Evolutionary conservation across 257 asterid genomes (phyloP), one percentile per base, ranked within the genome.

Genomic region (Coffea canephora): DNA sequence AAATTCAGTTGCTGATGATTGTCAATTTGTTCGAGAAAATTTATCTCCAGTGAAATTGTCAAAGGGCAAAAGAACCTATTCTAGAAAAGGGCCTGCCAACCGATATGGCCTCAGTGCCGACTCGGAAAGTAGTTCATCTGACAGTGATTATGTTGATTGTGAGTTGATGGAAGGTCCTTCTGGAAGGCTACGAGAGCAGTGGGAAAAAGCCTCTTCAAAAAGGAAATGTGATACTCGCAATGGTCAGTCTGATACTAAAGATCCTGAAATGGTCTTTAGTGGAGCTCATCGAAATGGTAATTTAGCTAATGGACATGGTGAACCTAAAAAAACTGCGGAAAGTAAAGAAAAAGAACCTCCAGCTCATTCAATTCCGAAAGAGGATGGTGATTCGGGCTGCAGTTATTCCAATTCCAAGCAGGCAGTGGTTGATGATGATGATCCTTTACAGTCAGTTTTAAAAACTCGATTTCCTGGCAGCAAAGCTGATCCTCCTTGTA

Each of bases 61-160:
- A 3, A 95, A 91, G 83, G 89, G 98, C 84, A 93, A 91, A 79
- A 90, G 99, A 10, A 93, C 99, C n/a, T 95, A 93, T 84, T 93
- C 97, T 55, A 96, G 95, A 76, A 91, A 86, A 85, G 85, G 84
- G 72, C 78, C 87, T 34, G 21, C 81, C 52, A 84, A 85, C 79
- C 82, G 81, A 21, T 91, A 81, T 86, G 95, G 96, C 82, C 79
- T 90, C 78, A 49, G 77, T 76, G 34, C 83, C 36, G 91, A 88
- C 50, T 82, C 90, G 1, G 91, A 86, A 71, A 81, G 73, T 77
- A 88, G 86, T 77, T 82, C 88, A 54, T 89, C 93, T 70, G 92
- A 78, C 71, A 54, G 77, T 55, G 96, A 89, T 69, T 70, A 34
- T 84, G 81, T 82, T 79, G 98, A 95, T 77, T 91, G 91, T 71